These are phyloP conservation scores for Rhodocollybia butyracea DNA, from an alignment of 768 basidiomycete genomes.

Conservation along the genomic window DNA sequence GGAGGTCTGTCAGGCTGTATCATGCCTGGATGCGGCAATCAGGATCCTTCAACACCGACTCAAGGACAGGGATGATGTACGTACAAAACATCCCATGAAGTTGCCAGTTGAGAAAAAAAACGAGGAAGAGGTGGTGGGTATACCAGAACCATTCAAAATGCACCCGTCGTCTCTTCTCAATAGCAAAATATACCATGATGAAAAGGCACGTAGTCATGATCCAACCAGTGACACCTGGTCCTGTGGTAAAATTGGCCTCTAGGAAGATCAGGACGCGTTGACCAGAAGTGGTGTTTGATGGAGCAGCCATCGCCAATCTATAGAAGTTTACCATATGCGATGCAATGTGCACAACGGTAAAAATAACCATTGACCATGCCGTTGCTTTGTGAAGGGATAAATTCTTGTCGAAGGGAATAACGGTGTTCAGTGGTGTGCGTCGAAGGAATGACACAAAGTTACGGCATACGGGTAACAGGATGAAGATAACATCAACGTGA, in stretches of 20 bases:
- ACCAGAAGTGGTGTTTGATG: conserved; percentile 48
- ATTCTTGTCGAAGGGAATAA: conserved; percentile 75
- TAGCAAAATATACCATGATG: conserved; percentile 82
- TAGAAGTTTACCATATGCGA: conserved; percentile 93
- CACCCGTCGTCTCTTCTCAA: conserved; percentile 72
- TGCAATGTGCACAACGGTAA: conserved; percentile 68
- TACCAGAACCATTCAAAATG: conserved; percentile 92
- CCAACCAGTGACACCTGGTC: conserved; percentile 84
- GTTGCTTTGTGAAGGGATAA: conserved; percentile 68
- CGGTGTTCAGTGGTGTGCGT: conserved; percentile 75
- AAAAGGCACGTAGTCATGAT: conserved; percentile 75
- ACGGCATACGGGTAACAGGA: conserved; percentile 92
- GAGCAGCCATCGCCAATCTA: conserved; percentile 56
- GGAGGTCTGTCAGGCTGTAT: conserved; percentile 88
- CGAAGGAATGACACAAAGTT: conserved; percentile 91
- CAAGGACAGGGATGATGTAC: too few relatives aligned
- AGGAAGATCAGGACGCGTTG: conserved; percentile 70
- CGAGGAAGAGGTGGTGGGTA: conserved; percentile 82
- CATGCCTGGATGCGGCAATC: conserved; percentile 38
- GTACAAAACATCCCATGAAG: conserved; percentile 91
- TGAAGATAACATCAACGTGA: conserved; percentile 89
- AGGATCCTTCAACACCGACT: too few relatives aligned
- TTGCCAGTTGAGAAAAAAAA: conserved; percentile 95
- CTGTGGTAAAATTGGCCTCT: conserved; percentile 73
- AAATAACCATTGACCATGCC: conserved; percentile 75